Percentiles rank a stretch among this genome's conserved stretches.
Conservation (phyloP, 768 basidiomycete genomes). For the Sistotremastrum suecicum region DNA sequence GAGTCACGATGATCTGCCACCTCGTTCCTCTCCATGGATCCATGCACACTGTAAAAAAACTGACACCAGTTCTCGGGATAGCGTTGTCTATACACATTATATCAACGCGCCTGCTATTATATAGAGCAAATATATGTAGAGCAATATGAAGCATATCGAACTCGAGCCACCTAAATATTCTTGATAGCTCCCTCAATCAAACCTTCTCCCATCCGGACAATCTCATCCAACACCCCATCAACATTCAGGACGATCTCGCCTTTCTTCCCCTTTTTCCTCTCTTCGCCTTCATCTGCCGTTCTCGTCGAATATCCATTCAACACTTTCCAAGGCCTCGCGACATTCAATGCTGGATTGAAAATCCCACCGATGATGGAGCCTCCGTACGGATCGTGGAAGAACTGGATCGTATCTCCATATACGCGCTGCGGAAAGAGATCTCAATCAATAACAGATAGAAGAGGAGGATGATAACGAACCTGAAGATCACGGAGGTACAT, state of each 20-base stretch:
- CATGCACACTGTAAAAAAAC: no score
- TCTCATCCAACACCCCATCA: slow-evolving; percentile 52
- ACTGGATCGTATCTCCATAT: slow-evolving; percentile 62
- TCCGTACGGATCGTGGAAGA: slow-evolving; percentile 78
- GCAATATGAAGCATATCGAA: no score
- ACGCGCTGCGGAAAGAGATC: slow-evolving; percentile 31
- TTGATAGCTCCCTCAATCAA: slow-evolving; percentile 28
- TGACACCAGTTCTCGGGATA: no score
- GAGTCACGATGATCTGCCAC: no score
- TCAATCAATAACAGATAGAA: neutral
- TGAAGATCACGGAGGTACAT: slow-evolving; percentile 57
- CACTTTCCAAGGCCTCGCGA: slow-evolving; percentile 59
- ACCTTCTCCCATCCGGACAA: slow-evolving; percentile 60
- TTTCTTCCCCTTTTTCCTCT: slow-evolving; percentile 26
- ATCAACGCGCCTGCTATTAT: no score
- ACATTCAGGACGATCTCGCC: slow-evolving; percentile 54
- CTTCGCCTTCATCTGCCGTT: slow-evolving; percentile 26
- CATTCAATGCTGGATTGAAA: slow-evolving; percentile 66
- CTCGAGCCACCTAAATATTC: neutral
- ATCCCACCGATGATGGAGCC: slow-evolving; percentile 68
- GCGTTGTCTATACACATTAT: no score
- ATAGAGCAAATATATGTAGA: no score
- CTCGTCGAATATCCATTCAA: slow-evolving; percentile 66
- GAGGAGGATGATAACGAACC: slow-evolving; percentile 27
- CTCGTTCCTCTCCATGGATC: no score